Evolutionary conservation across 2,329 filamentous ascomycete species (phyloP), one percentile per base, ranked within the genome.

Genomic region (Penicillium decumbens): DNA sequence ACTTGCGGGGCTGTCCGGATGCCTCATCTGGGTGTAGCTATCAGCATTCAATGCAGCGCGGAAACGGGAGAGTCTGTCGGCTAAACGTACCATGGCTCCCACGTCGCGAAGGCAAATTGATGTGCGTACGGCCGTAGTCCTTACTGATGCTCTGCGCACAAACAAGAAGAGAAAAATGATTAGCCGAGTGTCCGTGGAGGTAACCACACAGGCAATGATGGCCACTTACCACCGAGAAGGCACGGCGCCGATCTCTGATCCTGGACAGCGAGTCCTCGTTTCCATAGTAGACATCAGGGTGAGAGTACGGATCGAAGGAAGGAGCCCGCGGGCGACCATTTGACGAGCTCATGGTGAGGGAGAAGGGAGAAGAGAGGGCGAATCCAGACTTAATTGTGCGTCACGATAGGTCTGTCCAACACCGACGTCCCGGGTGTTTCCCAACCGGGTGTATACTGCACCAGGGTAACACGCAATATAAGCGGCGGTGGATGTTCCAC

Each of bases 1-100:
- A 95, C 59, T 85, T 86, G 53, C 89, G 87, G 49, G 87, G 82
- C 42, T 82, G 77, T 43, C 81, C 75, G 29, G 83, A 80, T 41
- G 77, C 76, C 69, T 91, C 89, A 75, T 95, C 91, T 93, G 64
- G 25, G 13, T 41, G 40, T 41, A 46, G 41, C 41, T 18, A 50
- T 64, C 53, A 63, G 51, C 54, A 37, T 20, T 20, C 15, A 37
- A 8, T 20, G 18, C 15, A 10, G 8, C 3, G 3, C 15, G 8
- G 8, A 37, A 3, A 5, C 18, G 8, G 18, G 9, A 15, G 8
- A 20, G 15, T 18, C 8, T 28, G 10, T 29, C 10, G 30, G 27
- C 13, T 40, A n/a, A 38, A 50, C 67, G 43, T 60, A 75, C 74
- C 74, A 53, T 75, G 72, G 58, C 75, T 77, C 28, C 67, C 69